phyloP scores from a whole-genome alignment of 306 rosid species.

The Trichosanthes truncata region DNA sequence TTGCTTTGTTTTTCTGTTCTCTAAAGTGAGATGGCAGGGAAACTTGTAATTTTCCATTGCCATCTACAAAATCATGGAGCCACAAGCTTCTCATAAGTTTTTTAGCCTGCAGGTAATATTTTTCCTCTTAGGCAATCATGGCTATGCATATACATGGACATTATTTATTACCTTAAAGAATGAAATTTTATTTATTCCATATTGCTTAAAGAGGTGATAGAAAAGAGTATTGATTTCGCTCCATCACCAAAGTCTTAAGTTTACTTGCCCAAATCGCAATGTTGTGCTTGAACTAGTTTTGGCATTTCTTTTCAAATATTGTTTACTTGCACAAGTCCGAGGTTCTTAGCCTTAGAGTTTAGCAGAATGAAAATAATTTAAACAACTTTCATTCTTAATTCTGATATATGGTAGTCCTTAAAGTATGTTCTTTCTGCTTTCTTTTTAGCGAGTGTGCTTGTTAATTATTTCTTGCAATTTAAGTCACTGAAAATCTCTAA shows the following conservation, averaged over 20 bases:
- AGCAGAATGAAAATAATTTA: not conserved
- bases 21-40: conserved; percentile 4
- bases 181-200: not conserved
- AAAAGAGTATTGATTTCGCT: not conserved
- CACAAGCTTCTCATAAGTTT: not conserved
- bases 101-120: not conserved
- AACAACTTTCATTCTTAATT: not conserved
- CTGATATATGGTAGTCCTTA: not conserved
- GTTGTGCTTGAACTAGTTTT: not conserved
- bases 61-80: conserved; percentile 6
- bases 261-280: not conserved
- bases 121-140: not conserved
- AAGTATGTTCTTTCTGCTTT: not conserved
- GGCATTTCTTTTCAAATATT: not conserved
- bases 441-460: not conserved
- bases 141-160: not conserved
- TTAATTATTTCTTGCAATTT: not conserved
- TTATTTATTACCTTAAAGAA: not conserved
- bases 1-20: not conserved
- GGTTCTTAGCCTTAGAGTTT: not conserved
- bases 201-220: not conserved
- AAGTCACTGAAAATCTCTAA: conserved; percentile 23
- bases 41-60: conserved; percentile 11
- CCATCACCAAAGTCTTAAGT: not conserved
- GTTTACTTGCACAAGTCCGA: not conserved